Conservation (phyloP, 78 protist species). For the Polysphondylium violaceum region DNA sequence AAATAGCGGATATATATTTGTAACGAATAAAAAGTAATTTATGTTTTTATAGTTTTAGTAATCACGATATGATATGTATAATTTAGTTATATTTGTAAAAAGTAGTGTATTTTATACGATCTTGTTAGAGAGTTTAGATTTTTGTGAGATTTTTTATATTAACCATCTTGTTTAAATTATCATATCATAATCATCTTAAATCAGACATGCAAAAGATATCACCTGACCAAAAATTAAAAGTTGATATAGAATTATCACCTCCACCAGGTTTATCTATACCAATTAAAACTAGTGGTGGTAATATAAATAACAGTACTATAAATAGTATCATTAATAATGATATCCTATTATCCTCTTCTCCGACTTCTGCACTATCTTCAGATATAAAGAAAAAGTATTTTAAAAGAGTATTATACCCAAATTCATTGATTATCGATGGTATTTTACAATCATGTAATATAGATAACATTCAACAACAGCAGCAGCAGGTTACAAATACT, state of each 20-base stretch:
- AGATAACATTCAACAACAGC: not conserved
- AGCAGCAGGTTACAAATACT: not conserved
- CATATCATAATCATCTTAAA: not conserved
- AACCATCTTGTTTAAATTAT: no score
- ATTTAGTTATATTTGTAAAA: no score
- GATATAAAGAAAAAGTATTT: not conserved
- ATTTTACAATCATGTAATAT: constrained; percentile 2
- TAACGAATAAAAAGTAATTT: no score
- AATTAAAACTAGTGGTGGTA: not conserved
- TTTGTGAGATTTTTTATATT: no score
- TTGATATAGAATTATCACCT: not conserved
- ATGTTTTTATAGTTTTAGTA: no score
- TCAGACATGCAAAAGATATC: not conserved
- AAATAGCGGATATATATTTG: no score
- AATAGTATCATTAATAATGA: not conserved
- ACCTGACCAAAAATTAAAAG: not conserved
- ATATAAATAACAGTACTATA: not conserved
- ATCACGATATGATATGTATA: no score
- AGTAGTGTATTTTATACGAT: no score
- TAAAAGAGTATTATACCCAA: not conserved
- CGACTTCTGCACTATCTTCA: no score
- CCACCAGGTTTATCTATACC: constrained; percentile 34
- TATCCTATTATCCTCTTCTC: no score
- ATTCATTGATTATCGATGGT: not conserved
- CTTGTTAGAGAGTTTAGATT: no score